Conservation (phyloP, 306 rosid species). For the Fagus crenata region DNA sequence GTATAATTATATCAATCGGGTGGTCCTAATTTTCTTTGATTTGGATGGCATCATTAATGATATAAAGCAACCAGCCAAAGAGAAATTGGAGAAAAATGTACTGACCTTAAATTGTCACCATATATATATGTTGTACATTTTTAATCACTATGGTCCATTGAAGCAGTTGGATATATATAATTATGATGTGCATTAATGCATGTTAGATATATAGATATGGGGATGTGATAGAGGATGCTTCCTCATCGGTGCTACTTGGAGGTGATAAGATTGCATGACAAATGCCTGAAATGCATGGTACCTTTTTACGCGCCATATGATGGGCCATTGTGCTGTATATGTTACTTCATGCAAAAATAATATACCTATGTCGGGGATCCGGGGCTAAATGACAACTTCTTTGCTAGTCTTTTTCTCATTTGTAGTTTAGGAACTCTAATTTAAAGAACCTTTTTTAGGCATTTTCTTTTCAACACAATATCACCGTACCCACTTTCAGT, state of each 20-base stretch:
- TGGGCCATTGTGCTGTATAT: slow-evolving; percentile 24
- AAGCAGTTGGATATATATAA: slow-evolving; percentile 18
- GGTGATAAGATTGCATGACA: slow-evolving; percentile 44
- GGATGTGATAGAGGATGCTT: slow-evolving; percentile 27
- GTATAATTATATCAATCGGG: slow-evolving; percentile 27
- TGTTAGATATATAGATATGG: slow-evolving; percentile 30
- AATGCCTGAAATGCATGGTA: slow-evolving; percentile 44
- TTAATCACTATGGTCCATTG: slow-evolving; percentile 51
- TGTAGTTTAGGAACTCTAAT: slow-evolving; percentile 31
- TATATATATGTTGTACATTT: slow-evolving; percentile 15
- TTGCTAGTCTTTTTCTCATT: slow-evolving; percentile 30
- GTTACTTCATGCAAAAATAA: slow-evolving; percentile 42
- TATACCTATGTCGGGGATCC: slow-evolving; percentile 57
- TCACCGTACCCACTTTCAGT: background rate
- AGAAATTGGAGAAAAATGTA: slow-evolving; percentile 37
- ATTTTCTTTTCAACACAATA: slow-evolving; percentile 23
- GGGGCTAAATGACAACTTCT: slow-evolving; percentile 58
- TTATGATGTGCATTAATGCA: slow-evolving; percentile 16
- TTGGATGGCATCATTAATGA: slow-evolving; percentile 30
- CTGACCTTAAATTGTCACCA: slow-evolving; percentile 44
- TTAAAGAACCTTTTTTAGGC: slow-evolving; percentile 34
- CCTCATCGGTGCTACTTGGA: slow-evolving; percentile 13
- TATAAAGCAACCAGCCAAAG: slow-evolving; percentile 41
- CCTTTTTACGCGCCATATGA: slow-evolving; percentile 36
- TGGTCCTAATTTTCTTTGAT: slow-evolving; percentile 46